Evolutionary conservation across 176 grass and related monocot species (phyloP).

Genomic region (Carex cristatella): DNA sequence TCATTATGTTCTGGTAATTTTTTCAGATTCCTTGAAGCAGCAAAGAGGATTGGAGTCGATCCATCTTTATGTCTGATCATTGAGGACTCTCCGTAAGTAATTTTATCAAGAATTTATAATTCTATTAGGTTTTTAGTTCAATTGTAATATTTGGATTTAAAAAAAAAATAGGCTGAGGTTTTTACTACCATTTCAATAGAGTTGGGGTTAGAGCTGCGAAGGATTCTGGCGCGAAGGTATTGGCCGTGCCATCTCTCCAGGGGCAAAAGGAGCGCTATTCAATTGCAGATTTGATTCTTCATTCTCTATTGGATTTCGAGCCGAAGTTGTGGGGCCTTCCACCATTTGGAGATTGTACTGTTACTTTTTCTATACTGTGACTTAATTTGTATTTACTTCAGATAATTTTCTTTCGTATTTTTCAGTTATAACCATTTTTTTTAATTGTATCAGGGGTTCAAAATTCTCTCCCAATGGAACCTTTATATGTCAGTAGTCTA

Average conservation of each 20-base stretch:
- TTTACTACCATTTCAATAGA: constrained; percentile 31
- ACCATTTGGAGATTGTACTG: constrained; percentile 73
- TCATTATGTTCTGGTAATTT: background rate
- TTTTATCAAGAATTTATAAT: background rate
- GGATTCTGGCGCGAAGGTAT: constrained; percentile 67
- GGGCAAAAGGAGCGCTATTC: constrained; percentile 50
- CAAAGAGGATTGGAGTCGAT: constrained; percentile 63
- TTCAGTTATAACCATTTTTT: background rate
- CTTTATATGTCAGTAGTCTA: constrained; percentile 33
- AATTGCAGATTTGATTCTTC: constrained; percentile 58
- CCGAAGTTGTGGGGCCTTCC: constrained; percentile 79
- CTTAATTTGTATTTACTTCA: constrained; percentile 6
- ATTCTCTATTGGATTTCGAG: constrained; percentile 78
- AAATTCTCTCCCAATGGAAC: constrained; percentile 58
- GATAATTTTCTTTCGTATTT: background rate
- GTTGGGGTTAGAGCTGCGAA: constrained; percentile 78
- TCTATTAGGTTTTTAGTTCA: background rate
- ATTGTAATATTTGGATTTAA: background rate
- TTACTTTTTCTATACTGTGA: constrained; percentile 9
- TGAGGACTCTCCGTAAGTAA: constrained; percentile 69
- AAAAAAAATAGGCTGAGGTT: background rate
- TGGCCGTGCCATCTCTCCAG: constrained; percentile 88
- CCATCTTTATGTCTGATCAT: constrained; percentile 66
- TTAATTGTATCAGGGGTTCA: constrained; percentile 46
- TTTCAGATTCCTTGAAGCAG: constrained; percentile 69